Percentiles rank a stretch among this genome's conserved stretches.
Conservation (phyloP, 768 basidiomycete genomes). For the Sporobolomyces phaffii region DNA sequence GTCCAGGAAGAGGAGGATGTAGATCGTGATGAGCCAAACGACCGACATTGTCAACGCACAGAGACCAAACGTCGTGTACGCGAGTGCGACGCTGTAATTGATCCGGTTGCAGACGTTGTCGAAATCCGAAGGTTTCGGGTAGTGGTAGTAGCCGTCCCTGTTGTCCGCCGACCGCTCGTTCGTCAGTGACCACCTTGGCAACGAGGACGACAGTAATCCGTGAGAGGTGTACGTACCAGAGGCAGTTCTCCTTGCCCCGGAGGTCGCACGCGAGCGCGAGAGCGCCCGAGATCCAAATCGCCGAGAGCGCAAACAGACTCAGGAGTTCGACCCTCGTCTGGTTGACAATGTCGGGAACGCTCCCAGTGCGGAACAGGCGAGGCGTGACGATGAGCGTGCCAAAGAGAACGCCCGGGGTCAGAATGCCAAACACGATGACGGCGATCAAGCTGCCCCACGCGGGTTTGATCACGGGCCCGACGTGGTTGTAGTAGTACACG, state of each 20-base stretch:
- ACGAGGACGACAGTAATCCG: too few species aligned
- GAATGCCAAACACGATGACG: constrained; percentile 31
- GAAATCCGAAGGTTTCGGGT: constrained; percentile 33
- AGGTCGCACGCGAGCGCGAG: constrained; percentile 30
- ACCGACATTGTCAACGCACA: constrained; percentile 17
- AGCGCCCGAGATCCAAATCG: constrained; percentile 32
- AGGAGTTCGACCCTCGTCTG: constrained; percentile 31
- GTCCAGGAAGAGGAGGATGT: constrained; percentile 56
- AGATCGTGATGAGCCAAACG: constrained; percentile 50
- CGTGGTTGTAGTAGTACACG: constrained; percentile 34
- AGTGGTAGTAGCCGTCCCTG: constrained; percentile 38
- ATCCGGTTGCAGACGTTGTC: constrained; percentile 34
- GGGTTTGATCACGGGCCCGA: constrained; percentile 30
- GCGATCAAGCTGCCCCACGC: constrained; percentile 34
- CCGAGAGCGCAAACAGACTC: constrained; percentile 16
- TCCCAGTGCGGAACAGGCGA: constrained; percentile 16
- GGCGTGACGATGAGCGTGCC: constrained; percentile 22
- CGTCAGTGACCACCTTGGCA: background rate
- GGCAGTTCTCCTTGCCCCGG: constrained; percentile 29
- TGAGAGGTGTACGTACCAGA: constrained; percentile 18
- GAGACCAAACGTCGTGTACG: constrained; percentile 34
- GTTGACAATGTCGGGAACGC: constrained; percentile 26
- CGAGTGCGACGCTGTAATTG: constrained; percentile 31
- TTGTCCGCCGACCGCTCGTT: background rate
- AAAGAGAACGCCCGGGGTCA: constrained; percentile 25